Evolutionary conservation across 2,329 filamentous ascomycete species (phyloP).

Genomic region (Dactylella cylindrospora): DNA sequence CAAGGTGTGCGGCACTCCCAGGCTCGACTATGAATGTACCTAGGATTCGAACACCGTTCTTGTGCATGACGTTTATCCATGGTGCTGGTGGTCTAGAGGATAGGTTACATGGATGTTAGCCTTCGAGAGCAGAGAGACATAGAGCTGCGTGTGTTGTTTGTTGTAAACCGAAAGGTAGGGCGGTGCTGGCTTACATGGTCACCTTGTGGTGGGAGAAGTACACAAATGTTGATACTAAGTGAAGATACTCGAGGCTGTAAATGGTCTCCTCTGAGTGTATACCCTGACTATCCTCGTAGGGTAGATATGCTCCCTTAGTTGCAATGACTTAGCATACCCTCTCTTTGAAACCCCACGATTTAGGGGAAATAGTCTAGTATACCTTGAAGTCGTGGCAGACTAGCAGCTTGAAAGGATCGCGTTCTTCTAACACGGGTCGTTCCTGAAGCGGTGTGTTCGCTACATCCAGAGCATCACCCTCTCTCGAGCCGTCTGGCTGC

Average conservation of each 20-base stretch:
- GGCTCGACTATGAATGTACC: conserved; percentile 55
- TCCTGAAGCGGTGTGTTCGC: conserved; percentile 40
- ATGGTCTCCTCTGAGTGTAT: conserved; percentile 48
- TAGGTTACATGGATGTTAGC: too few species aligned
- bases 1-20: conserved; percentile 39
- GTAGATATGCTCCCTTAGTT: conserved; percentile 55
- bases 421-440: conserved; percentile 16
- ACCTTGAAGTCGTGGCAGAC: conserved; percentile 48
- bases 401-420: conserved; percentile 44
- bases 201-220: conserved; percentile 58
- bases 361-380: background rate
- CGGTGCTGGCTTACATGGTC: conserved; percentile 50
- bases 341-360: background rate
- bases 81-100: conserved; percentile 52
- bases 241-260: conserved; percentile 55
- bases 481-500: conserved; percentile 28
- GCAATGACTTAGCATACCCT: conserved; percentile 5
- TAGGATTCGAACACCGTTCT: conserved; percentile 54
- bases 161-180: too few species aligned
- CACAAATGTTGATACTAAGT: conserved; percentile 55
- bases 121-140: too few species aligned
- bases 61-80: conserved; percentile 56
- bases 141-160: conserved; percentile 29
- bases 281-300: conserved; percentile 53
- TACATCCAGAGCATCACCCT: conserved; percentile 32